Conservation (phyloP, 208 protist species). For the Borovskyia barvae region DNA sequence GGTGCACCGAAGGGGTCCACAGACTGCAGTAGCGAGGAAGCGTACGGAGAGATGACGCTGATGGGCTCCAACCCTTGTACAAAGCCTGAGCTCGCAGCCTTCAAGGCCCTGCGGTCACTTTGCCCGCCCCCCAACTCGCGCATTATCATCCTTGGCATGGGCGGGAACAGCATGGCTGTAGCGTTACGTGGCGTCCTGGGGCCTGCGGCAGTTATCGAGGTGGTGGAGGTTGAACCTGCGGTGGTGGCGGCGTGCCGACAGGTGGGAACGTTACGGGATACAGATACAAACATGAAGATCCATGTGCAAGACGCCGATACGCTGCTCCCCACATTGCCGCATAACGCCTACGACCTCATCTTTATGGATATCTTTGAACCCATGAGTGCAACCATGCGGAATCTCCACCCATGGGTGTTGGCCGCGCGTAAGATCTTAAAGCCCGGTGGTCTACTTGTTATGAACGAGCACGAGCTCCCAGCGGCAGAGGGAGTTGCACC, state of each 20-base stretch:
- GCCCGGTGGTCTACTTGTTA: constrained; percentile 52
- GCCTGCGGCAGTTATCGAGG: constrained; percentile 33
- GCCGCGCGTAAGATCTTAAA: constrained; percentile 23
- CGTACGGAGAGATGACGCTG: too few relatives aligned
- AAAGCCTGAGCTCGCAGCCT: too few relatives aligned
- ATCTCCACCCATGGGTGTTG: constrained; percentile 36
- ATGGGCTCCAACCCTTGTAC: too few relatives aligned
- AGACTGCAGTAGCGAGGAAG: too few relatives aligned
- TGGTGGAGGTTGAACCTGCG: constrained; percentile 70
- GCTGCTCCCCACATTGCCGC: neutral
- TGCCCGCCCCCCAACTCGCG: constrained; percentile 28
- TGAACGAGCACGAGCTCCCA: constrained; percentile 77
- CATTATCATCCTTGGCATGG: constrained; percentile 73
- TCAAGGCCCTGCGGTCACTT: constrained; percentile 6
- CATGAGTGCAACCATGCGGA: constrained; percentile 52
- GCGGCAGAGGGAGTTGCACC: constrained; percentile 27
- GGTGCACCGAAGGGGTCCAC: too few relatives aligned
- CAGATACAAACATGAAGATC: constrained; percentile 39
- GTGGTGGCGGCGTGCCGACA: constrained; percentile 47
- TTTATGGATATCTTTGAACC: constrained; percentile 87
- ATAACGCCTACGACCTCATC: constrained; percentile 40
- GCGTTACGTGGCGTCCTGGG: constrained; percentile 58
- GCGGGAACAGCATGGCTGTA: constrained; percentile 78
- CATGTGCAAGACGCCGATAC: constrained; percentile 36
- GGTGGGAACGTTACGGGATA: constrained; percentile 27